A percentile compares a stretch with the other conserved stretches of the same genome.
These are phyloP conservation scores for Stentor coeruleus DNA, from an alignment of 73 alveolate genomes.

Conservation along the genomic window DNA sequence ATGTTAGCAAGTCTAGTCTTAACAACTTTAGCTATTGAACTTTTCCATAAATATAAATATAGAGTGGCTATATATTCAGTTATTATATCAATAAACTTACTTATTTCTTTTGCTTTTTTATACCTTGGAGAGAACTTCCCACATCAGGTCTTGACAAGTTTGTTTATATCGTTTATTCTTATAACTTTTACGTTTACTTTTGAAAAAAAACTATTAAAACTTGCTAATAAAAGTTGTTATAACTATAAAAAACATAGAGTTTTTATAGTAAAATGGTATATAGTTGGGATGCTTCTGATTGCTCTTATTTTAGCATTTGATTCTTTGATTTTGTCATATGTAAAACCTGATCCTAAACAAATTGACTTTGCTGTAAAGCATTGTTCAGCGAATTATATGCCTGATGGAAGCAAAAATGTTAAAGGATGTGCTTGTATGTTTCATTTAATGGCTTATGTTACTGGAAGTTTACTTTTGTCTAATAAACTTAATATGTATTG, in stretches of 20 bases:
- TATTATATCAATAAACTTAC: not conserved
- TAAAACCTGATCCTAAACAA: not conserved
- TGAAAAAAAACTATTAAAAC: not conserved
- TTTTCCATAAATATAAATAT: not conserved
- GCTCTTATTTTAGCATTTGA: not conserved
- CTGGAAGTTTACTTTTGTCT: not conserved
- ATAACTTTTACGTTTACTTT: not conserved
- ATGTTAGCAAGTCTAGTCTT: not conserved
- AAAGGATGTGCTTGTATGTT: not conserved
- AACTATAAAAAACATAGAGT: not conserved
- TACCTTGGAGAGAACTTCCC: constrained; percentile 9
- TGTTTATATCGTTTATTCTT: not conserved
- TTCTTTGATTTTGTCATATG: not conserved
- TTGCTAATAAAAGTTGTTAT: not conserved
- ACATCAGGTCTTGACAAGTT: not conserved
- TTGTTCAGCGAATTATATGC: not conserved
- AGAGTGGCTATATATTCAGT: not conserved
- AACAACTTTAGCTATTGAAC: not conserved
- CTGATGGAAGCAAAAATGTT: not conserved
- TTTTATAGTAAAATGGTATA: not conserved
- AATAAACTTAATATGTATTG: not conserved
- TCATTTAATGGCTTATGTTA: not conserved
- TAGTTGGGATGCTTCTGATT: not conserved
- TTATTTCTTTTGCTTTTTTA: not conserved
- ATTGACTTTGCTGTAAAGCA: not conserved